Base-by-base conservation (phyloP, 1,284 basidiomycete genomes). In the Salmacisia buchloeana region DNA sequence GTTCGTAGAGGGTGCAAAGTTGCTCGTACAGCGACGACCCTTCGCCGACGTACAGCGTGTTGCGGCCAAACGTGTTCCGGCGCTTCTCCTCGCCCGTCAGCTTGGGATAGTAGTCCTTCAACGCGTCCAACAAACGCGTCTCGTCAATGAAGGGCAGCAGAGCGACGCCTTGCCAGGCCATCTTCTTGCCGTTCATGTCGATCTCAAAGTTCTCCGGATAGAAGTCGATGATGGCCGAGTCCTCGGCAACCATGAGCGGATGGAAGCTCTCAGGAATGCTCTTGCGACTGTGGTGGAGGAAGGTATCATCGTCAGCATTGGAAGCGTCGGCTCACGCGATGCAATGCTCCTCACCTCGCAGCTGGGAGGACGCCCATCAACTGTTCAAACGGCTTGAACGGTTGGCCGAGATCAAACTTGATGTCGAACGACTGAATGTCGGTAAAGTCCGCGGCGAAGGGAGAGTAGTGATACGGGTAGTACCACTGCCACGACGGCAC, bases 101-200 rank as follows among this genome's bases (percentile, higher is more conserved):
- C 45, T 86, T 82, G 0, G 84, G 81, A 80, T 94, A 92, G 64
- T 86, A 85, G 29, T 85, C 82, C 18, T 84, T 85, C 86, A 99
- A 91, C 1, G 93, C 92, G 27, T 85, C 86, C 59, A 79, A 69
- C 18, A 79, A 62, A 21, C 94, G 86, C 65, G 85, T 85, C 79
- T 89, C 85, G 77, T 98, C 92, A 70, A 99, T 98, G 82, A 98
- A 99, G 0, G 96, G 94, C 25, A 99, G 83, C 2, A 98, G 83
- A 0, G 94, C 94, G 54, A 99, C 92, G 63, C 96, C 96, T 81
- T 99, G 96, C 96, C 96, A 99, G 1, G 90, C 85, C 94, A 98
- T 97, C 82, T 91, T 92, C 82, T 98, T 98, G 67, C 96, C 96
- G 78, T 98, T 98, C 96, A 99, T 98, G 81, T 99, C 96, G 75